Evolutionary conservation across 306 rosid species (phyloP).

Genomic region (Cucumis cinereus): DNA sequence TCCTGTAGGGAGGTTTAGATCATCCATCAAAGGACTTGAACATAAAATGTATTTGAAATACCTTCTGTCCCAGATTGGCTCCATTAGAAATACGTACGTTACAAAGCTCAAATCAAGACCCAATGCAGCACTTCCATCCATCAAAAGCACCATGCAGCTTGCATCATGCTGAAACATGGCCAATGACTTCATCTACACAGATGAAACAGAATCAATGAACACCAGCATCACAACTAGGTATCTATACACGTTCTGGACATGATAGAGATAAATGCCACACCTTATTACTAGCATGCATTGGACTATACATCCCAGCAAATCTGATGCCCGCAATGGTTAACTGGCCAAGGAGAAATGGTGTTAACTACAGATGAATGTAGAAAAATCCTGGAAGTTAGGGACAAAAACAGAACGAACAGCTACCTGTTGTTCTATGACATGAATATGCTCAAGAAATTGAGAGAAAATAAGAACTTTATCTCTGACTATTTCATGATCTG

Average conservation of each 20-base stretch:
- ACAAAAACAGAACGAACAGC: background rate
- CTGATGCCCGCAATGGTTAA: constrained; percentile 67
- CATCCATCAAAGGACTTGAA: constrained; percentile 4
- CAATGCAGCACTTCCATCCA: constrained; percentile 99
- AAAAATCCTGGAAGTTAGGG: background rate
- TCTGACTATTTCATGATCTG: constrained; percentile 15
- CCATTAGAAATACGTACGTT: constrained; percentile 81
- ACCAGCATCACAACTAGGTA: background rate
- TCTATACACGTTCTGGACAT: background rate
- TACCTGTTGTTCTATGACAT: constrained; percentile 97
- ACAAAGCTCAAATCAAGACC: constrained; percentile 98
- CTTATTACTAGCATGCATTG: constrained; percentile 83
- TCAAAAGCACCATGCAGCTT: constrained; percentile 75
- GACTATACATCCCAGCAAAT: constrained; percentile 86
- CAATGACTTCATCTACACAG: constrained; percentile 75
- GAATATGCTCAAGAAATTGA: constrained; percentile 96
- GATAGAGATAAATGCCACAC: constrained; percentile 15
- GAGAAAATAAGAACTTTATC: constrained; percentile 90
- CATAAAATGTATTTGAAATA: constrained; percentile 16
- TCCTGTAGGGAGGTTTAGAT: background rate
- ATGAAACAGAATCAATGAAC: constrained; percentile 15
- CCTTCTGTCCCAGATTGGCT: constrained; percentile 99
- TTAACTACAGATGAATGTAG: background rate
- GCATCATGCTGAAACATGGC: constrained; percentile 68
- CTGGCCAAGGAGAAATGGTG: constrained; percentile 30